Conservation (phyloP, 23 red algal species). For the Chondrus crispus region DNA sequence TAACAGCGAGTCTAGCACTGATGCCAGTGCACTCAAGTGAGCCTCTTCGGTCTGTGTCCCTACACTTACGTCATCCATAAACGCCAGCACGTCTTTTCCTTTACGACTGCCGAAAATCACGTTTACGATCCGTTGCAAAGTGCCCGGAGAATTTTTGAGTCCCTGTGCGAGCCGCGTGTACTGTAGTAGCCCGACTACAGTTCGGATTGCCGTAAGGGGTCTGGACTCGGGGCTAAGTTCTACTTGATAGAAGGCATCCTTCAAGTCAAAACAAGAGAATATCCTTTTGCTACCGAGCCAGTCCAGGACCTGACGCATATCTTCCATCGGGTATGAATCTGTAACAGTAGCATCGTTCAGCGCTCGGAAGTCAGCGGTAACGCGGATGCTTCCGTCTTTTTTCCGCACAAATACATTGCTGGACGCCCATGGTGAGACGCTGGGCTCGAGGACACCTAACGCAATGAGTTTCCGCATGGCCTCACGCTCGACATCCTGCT, state of each 20-base stretch:
- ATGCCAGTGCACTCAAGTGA: no score
- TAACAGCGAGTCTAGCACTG: no score
- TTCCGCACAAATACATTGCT: slow-evolving; percentile 31
- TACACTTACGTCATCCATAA: no score
- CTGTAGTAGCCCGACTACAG: slow-evolving; percentile 23
- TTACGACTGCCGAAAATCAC: no score
- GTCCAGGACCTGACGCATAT: background rate
- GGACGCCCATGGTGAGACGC: background rate
- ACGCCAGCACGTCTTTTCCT: no score
- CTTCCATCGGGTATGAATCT: slow-evolving; percentile 21
- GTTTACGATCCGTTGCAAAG: slow-evolving; percentile 41
- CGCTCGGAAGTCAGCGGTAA: slow-evolving; percentile 33
- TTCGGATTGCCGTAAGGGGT: slow-evolving; percentile 29
- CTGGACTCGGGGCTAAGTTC: background rate
- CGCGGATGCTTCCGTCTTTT: background rate
- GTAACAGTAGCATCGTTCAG: slow-evolving; percentile 15
- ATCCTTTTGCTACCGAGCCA: background rate
- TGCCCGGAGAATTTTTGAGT: background rate
- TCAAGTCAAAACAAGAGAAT: slow-evolving; percentile 22
- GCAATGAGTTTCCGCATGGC: background rate
- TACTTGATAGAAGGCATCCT: slow-evolving; percentile 32
- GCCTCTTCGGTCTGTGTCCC: no score
- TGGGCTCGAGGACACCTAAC: slow-evolving; percentile 4
- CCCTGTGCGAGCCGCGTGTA: background rate
- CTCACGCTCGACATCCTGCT: background rate